Evolutionary conservation across 768 basidiomycete genomes (phyloP), one percentile per base, ranked within the genome.

Genomic region (Lentinula raphanica): DNA sequence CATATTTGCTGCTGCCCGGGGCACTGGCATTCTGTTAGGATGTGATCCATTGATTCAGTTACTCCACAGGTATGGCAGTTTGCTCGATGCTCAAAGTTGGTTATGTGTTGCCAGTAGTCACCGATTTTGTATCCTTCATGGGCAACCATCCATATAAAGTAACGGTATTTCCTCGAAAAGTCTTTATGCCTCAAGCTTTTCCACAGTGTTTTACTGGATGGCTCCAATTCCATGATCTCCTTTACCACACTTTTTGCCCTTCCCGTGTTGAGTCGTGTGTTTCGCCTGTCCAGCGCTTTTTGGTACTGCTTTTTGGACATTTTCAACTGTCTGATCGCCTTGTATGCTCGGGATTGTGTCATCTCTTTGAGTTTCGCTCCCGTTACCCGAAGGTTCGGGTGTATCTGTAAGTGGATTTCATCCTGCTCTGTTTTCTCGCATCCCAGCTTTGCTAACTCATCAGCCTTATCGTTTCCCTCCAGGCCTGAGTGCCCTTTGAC

Each of bases 401-500:
- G 45, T 13, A 59, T 28, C 1, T 31, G 3, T 1, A 35, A 1
- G 56, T 60, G 36, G 0, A 66, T 27, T 8, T 39, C 13, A 32
- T 66, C 66, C 6, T 58, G 23, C 19, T 4, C 35, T 7, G 3
- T 13, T 60, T 63, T 66, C 2, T 21, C 3, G 0, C 60, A 61
- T 7, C 68, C 67, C 23, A 55, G 3, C 1, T 53, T 55, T 4
- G 68, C 68, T 0, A 66, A 63, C 7, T 8, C 2, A 42, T 71
- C 68, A 0, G 69, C 69, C 2, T 17, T 35, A 23, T 70, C 65
- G 48, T 71, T 71, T 8, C 68, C 69, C 0, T 3, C 6, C 9
- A 31, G 32, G 0, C 58, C 60, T 1, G 44, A 15, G 45, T 70
- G 68, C 0, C 69, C 70, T 59, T 69, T 69, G 1, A 64, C 50